Evolutionary conservation across 2,329 filamentous ascomycete genomes (phyloP).

Genomic region (Stylonectria norvegica): DNA sequence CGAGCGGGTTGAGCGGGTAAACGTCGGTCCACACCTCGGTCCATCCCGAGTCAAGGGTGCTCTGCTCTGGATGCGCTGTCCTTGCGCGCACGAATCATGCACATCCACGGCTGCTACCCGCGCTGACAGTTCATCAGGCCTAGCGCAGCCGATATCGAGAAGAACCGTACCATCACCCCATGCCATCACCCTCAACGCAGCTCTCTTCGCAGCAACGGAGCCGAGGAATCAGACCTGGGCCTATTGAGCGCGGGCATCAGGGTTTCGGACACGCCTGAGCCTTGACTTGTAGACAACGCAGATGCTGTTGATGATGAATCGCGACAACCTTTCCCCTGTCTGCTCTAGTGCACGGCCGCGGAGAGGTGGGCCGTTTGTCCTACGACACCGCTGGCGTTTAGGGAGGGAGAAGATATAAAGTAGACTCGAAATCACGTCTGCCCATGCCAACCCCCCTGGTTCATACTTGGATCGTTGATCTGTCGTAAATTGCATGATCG

Average conservation of each 20-base stretch:
- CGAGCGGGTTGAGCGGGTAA: no score
- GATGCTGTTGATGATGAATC: not conserved
- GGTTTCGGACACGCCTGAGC: not conserved
- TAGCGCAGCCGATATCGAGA: not conserved
- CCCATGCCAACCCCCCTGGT: not conserved
- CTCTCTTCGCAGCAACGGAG: not conserved
- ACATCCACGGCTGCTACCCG: not conserved
- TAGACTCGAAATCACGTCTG: not conserved
- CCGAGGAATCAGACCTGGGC: not conserved
- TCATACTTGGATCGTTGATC: not conserved
- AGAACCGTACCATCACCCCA: not conserved
- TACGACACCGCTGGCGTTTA: not conserved
- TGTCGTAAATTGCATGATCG: not conserved
- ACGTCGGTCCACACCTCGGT: no score
- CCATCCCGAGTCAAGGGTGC: no score
- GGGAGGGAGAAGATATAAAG: not conserved
- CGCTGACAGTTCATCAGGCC: not conserved
- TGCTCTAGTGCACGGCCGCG: constrained; percentile 1
- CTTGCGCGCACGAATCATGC: not conserved
- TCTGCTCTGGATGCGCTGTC: no score
- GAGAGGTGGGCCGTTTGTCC: constrained; percentile 9
- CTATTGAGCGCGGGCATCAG: not conserved
- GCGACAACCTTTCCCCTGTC: constrained; percentile 1
- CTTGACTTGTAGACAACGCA: not conserved
- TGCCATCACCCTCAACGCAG: no score